Base-by-base conservation (phyloP, 2,329 filamentous ascomycete genomes). In the Aspergillus ruber region DNA sequence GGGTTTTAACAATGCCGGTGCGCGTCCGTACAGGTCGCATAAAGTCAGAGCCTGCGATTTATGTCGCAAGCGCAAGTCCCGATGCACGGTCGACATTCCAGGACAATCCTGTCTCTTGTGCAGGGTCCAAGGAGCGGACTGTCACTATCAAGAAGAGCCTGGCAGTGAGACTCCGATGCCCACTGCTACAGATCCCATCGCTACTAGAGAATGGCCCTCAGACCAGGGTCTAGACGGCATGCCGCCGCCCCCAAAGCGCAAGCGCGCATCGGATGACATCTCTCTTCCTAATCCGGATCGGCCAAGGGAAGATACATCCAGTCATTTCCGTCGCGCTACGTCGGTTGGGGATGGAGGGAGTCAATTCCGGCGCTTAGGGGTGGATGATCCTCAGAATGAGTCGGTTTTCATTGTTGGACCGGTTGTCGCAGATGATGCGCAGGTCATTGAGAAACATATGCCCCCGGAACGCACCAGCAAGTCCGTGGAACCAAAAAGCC, bases 21-120 rank as follows among this genome's bases (percentile, higher is more conserved):
- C 71, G 44, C 72, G 81, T 40, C 81, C 80, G 3, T 83, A 83
- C 58, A 71, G 81, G 50, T 83, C 80, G 6, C 81, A 83, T 64
- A 74, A 81, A 50, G 75, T 77, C 35, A 79, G 80, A 43, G 81
- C 81, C 7, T 84, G 81, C 64, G 67, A 79, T 45, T 68, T 79
- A 12, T 84, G 81, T 57, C 74, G 81, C 45, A 75, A 75, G 50
- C 74, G 81, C 50, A 83, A 83, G 60, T 81, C 79, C 2, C 73
- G 81, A 53, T 84, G 81, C 59, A 81, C 79, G 15, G 74, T 80
- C 23, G 79, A 81, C 55, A 65, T 76, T 12, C 71, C 73, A 4
- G 72, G 75, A 2, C 66, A 75, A 44, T 71, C 72, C 6, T 84
- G 81, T 55, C 63, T 81, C 7, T 72, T 82, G 58, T 84, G 81